Evolutionary conservation across 2,329 filamentous ascomycete genomes (phyloP).

Genomic region (Alternaria angustiovoidea): DNA sequence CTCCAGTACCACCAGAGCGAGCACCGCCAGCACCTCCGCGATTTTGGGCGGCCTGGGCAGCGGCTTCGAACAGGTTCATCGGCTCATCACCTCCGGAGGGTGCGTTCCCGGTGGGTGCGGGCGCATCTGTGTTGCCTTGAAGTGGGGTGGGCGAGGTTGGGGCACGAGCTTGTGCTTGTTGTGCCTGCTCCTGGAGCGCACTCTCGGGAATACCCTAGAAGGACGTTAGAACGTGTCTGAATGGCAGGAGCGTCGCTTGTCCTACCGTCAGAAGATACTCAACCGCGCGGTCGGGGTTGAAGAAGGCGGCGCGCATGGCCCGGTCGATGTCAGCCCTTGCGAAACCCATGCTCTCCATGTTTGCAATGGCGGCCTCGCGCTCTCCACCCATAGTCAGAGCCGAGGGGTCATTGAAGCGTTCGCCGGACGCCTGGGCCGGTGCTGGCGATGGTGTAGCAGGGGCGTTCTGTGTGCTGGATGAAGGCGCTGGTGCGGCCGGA

Average conservation of each 20-base stretch:
- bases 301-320: constrained; percentile 95
- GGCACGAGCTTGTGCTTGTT: constrained; percentile 50
- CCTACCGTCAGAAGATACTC: constrained; percentile 90
- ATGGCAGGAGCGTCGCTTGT: constrained; percentile 25
- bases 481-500: constrained; percentile 62
- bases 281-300: constrained; percentile 95
- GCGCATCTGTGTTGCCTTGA: constrained; percentile 20
- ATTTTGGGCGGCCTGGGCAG: constrained; percentile 74
- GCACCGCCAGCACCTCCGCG: constrained; percentile 53
- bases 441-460: constrained; percentile 61
- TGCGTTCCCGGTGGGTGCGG: constrained; percentile 55
- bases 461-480: constrained; percentile 59
- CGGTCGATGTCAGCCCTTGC: constrained; percentile 85
- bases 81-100: constrained; percentile 65
- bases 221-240: constrained; percentile 29
- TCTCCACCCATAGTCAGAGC: constrained; percentile 87
- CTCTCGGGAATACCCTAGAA: constrained; percentile 87
- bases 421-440: constrained; percentile 51
- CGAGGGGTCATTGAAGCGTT: constrained; percentile 73
- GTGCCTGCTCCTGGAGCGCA: constrained; percentile 71
- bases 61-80: constrained; percentile 92
- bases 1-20: constrained; percentile 59
- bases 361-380: constrained; percentile 80
- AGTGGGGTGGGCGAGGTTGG: constrained; percentile 53
- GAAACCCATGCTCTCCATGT: constrained; percentile 99